These are phyloP conservation scores for Fusarium piperis DNA, from an alignment of 2,329 filamentous ascomycete species.

Conservation along the genomic window DNA sequence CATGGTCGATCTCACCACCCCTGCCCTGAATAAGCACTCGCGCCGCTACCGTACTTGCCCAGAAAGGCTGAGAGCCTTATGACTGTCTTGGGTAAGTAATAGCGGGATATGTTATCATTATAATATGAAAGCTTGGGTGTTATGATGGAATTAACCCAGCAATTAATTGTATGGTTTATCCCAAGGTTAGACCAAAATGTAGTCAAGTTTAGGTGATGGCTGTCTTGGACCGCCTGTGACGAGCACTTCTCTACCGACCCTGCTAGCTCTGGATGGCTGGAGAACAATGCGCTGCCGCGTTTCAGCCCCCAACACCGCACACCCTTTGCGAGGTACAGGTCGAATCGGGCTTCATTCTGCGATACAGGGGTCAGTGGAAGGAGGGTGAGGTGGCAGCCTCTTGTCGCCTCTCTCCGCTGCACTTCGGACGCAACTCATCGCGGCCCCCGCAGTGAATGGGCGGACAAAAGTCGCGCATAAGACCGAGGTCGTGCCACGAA, in stretches of 20 bases:
- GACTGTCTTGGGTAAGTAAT: not conserved
- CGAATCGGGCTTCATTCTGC: constrained; percentile 20
- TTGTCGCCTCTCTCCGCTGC: constrained; percentile 26
- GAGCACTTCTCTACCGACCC: not conserved
- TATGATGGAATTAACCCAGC: not conserved
- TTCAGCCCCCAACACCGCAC: constrained; percentile 25
- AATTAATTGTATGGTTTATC: not conserved
- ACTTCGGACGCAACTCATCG: constrained; percentile 23
- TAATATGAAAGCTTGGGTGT: not conserved
- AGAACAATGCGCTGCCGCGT: constrained; percentile 28
- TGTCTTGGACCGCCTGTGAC: not conserved
- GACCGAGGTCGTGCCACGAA: constrained; percentile 10
- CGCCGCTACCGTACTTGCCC: not conserved
- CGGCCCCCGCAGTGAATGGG: constrained; percentile 14
- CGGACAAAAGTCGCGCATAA: constrained; percentile 39
- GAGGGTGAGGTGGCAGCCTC: constrained; percentile 36
- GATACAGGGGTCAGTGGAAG: constrained; percentile 26
- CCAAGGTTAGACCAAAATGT: not conserved
- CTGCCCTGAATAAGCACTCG: constrained; percentile 35
- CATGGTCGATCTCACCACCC: constrained; percentile 32
- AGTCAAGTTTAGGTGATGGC: not conserved
- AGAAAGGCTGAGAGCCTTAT: not conserved
- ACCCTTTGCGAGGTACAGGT: constrained; percentile 26
- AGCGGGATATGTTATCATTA: not conserved
- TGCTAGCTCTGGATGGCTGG: not conserved